Evolutionary conservation across 352 stramenopile genomes (phyloP), one percentile per base, ranked within the genome.

Genomic region (Pythium guiyangense): DNA sequence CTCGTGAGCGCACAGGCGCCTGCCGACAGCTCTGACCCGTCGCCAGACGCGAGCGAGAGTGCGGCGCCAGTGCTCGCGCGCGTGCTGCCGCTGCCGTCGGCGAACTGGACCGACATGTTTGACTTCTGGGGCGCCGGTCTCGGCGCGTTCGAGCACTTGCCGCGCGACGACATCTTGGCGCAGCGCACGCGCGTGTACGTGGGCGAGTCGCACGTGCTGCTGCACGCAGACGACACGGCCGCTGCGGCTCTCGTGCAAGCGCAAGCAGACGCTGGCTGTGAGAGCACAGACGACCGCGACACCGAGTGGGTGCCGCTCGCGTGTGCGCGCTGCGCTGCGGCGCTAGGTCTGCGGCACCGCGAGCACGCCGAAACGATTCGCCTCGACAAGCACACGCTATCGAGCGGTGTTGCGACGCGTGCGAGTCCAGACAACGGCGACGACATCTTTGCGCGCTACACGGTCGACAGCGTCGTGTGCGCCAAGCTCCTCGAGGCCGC

Each of bases 141-240:
- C n/a, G 84, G 84, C 42, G 83, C 77, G 3, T 93, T 93, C 59
- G 80, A 91, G 57, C 78, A 93, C 45, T 79, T 93, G 56, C 81
- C 84, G 5, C 70, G 78, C 0, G 79, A 92, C 37, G 71, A 72
- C 47, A 92, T 94, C 49, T 62, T 76, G 20, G 75, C 81, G 2
- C 71, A 85, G 14, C 27, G 51, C 20, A 54, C 55, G 6, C 75
- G 81, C 17, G 60, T 90, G 14, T 81, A 84, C 47, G 75, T 94
- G 27, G 81, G 77, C 2, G 76, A 89, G 57, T 74, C 77, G 0
- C 78, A 83, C 45, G 56, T 94, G 1, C 55, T 94, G 29, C 14
- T 94, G 14, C 81, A 94, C 44, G n/a, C n/a, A n/a, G n/a, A n/a
- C n/a, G n/a, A n/a, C n/a, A n/a, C n/a, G n/a, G n/a, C n/a, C n/a